Percentiles rank a stretch among this genome's conserved stretches.
phyloP scores from a whole-genome alignment of 768 basidiomycete genomes.

The Tremella yokohamensis region DNA sequence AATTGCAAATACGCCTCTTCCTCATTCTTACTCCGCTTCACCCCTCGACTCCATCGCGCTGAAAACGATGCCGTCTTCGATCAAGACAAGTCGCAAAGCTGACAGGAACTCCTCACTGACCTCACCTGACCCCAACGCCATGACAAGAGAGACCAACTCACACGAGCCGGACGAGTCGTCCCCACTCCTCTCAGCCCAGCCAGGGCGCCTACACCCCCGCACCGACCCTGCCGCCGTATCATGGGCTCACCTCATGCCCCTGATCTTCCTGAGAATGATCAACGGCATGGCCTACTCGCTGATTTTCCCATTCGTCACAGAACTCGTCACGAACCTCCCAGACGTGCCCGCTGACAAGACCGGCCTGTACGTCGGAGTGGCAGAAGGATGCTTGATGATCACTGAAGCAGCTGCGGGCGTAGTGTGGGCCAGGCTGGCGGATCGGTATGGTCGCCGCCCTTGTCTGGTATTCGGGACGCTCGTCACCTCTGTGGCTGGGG shows the following conservation, averaged over 20 bases:
- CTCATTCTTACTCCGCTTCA: too few species aligned
- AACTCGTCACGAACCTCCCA: conserved; percentile 6
- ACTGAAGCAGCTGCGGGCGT: conserved; percentile 7
- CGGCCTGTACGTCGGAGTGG: conserved; percentile 8
- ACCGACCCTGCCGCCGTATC: not conserved
- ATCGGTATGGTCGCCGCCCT: not conserved
- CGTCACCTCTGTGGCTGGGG: not conserved
- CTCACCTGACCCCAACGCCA: too few species aligned
- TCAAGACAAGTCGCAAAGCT: too few species aligned
- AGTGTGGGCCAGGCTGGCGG: conserved; percentile 5
- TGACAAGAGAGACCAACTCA: too few species aligned
- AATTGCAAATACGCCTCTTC: too few species aligned
- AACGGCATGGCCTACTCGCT: conserved; percentile 4
- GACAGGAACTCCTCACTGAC: too few species aligned
- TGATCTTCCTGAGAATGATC: not conserved
- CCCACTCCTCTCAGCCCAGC: too few species aligned
- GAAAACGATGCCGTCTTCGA: too few species aligned
- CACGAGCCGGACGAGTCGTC: too few species aligned
- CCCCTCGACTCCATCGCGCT: too few species aligned
- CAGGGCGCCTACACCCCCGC: too few species aligned
- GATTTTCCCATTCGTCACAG: conserved; percentile 9
- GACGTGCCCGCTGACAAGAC: conserved; percentile 3
- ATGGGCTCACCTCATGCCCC: not conserved
- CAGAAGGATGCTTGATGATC: conserved; percentile 13
- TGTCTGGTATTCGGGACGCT: conserved; percentile 2